phyloP scores from a whole-genome alignment of 2,329 filamentous ascomycete genomes.

The Hypoxylon sp. region DNA sequence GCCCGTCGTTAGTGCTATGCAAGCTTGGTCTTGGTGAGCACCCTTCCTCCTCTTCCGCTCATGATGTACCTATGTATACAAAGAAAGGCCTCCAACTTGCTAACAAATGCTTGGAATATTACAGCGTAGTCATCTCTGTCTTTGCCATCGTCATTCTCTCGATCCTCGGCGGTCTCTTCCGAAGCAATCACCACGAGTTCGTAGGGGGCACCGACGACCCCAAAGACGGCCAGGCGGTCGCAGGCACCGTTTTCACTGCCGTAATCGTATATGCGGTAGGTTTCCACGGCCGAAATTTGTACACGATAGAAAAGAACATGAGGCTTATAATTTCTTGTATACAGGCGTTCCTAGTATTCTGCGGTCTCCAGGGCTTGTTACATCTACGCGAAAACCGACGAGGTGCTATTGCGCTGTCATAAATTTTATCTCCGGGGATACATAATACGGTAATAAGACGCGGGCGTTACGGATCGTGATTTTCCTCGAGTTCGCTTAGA shows the following conservation, averaged over 20 bases:
- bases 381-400: constrained; percentile 86
- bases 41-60: constrained; percentile 23
- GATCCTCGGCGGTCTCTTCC: constrained; percentile 79
- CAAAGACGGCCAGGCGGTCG: constrained; percentile 81
- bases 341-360: constrained; percentile 91
- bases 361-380: constrained; percentile 88
- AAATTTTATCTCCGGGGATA: constrained; percentile 9
- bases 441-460: constrained; percentile 33
- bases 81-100: constrained; percentile 13
- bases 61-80: background rate
- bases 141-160: constrained; percentile 77
- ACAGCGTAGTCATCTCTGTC: constrained; percentile 79
- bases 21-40: constrained; percentile 94
- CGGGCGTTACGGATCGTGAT: constrained; percentile 38
- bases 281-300: background rate
- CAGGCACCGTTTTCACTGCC: constrained; percentile 87
- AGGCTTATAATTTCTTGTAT: constrained; percentile 34
- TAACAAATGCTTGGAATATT: constrained; percentile 46
- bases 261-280: constrained; percentile 91
- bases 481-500: constrained; percentile 22
- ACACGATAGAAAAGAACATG: background rate
- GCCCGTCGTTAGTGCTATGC: constrained; percentile 90
- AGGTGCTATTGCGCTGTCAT: constrained; percentile 81
- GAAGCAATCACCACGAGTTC: constrained; percentile 84
- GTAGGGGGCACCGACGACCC: constrained; percentile 82